Conservation (phyloP, 192 early-diverging fungal species). For the Rhizophagus prolifer region DNA sequence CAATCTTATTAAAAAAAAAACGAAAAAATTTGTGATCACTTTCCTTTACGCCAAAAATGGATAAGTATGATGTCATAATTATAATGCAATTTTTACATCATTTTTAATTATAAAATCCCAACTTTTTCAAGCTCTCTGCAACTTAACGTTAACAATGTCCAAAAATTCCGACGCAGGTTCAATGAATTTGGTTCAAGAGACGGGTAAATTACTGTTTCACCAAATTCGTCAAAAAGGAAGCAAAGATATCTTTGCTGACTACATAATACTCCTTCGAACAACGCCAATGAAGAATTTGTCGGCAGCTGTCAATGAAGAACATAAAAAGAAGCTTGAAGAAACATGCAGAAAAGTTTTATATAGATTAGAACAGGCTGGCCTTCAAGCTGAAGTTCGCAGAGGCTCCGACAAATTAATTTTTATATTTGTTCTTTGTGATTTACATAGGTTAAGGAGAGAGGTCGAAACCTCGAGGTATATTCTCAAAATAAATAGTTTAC, state of each 20-base stretch:
- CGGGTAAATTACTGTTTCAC: slow-evolving; percentile 10
- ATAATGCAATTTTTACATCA: too few relatives aligned
- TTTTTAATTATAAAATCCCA: too few relatives aligned
- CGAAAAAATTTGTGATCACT: too few relatives aligned
- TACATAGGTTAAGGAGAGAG: slow-evolving; percentile 50
- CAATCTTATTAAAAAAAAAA: too few relatives aligned
- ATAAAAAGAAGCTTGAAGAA: not conserved
- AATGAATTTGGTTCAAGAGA: not conserved
- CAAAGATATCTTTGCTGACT: slow-evolving; percentile 22
- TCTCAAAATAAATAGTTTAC: not conserved
- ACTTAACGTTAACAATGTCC: not conserved
- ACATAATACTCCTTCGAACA: not conserved
- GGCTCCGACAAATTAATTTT: slow-evolving; percentile 56
- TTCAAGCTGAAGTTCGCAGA: slow-evolving; percentile 62
- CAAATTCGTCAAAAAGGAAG: not conserved
- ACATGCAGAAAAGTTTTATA: slow-evolving; percentile 53
- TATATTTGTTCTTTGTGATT: slow-evolving; percentile 68
- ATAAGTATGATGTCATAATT: too few relatives aligned
- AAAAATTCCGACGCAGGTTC: not conserved
- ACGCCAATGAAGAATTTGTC: not conserved
- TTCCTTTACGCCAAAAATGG: too few relatives aligned
- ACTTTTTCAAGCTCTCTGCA: too few relatives aligned
- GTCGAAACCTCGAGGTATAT: slow-evolving; percentile 43
- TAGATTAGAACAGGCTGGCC: slow-evolving; percentile 58
- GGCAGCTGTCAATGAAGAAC: not conserved